Conservation (phyloP, 129 eudicot species). For the Escallonia herrerae region DNA sequence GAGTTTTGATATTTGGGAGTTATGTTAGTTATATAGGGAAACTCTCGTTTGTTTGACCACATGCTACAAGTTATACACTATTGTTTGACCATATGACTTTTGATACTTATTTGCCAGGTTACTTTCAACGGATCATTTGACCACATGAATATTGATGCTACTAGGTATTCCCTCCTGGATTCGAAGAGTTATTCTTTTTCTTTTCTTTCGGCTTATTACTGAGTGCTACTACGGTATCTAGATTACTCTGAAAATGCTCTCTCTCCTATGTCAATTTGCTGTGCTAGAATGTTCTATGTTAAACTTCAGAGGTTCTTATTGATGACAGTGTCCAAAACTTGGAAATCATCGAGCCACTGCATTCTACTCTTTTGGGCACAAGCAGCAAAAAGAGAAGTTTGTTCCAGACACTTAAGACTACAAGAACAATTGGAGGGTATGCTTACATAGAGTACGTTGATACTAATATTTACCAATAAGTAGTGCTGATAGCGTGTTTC, state of each 20-base stretch:
- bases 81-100: too few relatives aligned
- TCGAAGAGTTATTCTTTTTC: not conserved
- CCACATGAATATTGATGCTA: slow-evolving; percentile 95
- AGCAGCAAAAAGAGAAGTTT: slow-evolving; percentile 90
- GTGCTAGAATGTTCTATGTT: too few relatives aligned
- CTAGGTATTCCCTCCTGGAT: slow-evolving; percentile 48
- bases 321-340: slow-evolving; percentile 73
- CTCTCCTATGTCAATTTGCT: too few relatives aligned
- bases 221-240: too few relatives aligned
- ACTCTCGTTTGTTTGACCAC: not conserved
- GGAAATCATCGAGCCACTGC: slow-evolving; percentile 91
- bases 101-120: slow-evolving; percentile 43
- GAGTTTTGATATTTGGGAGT: too few relatives aligned
- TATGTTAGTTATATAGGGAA: too few relatives aligned
- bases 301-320: not conserved
- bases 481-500: too few relatives aligned
- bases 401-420: slow-evolving; percentile 88
- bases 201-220: not conserved
- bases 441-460: slow-evolving; percentile 15
- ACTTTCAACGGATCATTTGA: slow-evolving; percentile 98
- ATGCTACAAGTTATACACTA: too few relatives aligned
- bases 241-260: too few relatives aligned
- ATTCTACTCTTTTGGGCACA: slow-evolving; percentile 68
- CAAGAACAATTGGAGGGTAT: slow-evolving; percentile 95
- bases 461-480: not conserved